Base-by-base conservation (phyloP, 2,329 filamentous ascomycete species). In the Sporothrix humicola region DNA sequence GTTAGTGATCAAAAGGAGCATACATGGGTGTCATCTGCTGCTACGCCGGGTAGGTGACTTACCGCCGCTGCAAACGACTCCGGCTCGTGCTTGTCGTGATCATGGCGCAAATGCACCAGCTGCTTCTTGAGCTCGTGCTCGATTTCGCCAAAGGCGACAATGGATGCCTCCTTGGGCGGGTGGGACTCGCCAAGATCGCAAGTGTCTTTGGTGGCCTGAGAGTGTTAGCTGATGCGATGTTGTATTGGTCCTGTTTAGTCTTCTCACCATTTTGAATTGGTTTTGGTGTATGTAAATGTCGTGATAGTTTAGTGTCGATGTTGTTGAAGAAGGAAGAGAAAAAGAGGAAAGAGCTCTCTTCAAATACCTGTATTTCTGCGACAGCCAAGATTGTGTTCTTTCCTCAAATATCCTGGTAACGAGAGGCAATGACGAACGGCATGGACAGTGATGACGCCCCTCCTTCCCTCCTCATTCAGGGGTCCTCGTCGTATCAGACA, bases 41-140 rank as follows among this genome's bases (percentile, higher is more conserved):
- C 8, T 56, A 26, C 20, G 52, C 52, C 10, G 48, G 48, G 48
- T 56, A 3, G 1, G 5, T 37, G 31, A 80, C 74, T 76, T 71
- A 85, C 85, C 1, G 85, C 83, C n/a, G 83, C 83, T 0, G 70
- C 73, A 81, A 89, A 89, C 79, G 87, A 88, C 74, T 86, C 84
- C 9, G 83, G 83, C 76, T 88, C 87, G 76, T 89, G 87, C 77
- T 88, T 73, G 72, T 84, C 79, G 69, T 84, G 81, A 31, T 85
- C 80, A 74, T 84, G 85, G 52, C 85, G 84, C 52, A 84, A 81
- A 76, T 86, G 85, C 48, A 87, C 81, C 59, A 89, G 83, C 72
- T 81, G 79, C 76, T 83, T 84, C 81, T 87, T 87, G 56, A 89
- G 80, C n/a, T 88, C 85, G 9, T 80, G 79, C 75, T 86, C 81